phyloP scores from a whole-genome alignment of 2,329 filamentous ascomycete species.

The Pyricularia grisea region DNA sequence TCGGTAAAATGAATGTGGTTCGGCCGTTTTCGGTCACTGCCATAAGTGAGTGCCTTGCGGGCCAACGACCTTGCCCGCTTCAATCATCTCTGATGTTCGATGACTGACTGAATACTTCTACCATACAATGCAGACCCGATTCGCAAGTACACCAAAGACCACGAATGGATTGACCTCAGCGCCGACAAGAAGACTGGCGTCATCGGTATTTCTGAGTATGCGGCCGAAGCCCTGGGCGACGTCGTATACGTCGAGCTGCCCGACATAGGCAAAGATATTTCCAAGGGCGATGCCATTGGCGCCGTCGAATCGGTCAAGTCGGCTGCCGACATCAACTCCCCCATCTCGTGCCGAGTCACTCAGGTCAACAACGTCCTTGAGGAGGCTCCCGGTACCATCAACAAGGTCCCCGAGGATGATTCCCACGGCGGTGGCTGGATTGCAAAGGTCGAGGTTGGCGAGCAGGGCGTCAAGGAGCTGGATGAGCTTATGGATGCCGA shows the following conservation, averaged over 20 bases:
- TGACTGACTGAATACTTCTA: no score
- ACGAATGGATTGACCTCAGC: constrained; percentile 94
- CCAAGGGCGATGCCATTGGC: constrained; percentile 75
- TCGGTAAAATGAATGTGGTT: constrained; percentile 11
- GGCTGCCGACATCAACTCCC: constrained; percentile 93
- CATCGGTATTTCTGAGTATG: constrained; percentile 83
- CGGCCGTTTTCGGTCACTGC: constrained; percentile 37
- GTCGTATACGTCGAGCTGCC: constrained; percentile 97
- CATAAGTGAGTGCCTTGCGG: constrained; percentile 25
- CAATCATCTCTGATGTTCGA: background rate
- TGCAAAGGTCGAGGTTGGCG: constrained; percentile 71
- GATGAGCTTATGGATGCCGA: constrained; percentile 68
- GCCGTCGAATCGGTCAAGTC: constrained; percentile 98
- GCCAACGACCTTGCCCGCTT: background rate
- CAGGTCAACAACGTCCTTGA: constrained; percentile 68
- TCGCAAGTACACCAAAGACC: constrained; percentile 91
- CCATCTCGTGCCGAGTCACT: constrained; percentile 67
- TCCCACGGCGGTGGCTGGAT: constrained; percentile 79
- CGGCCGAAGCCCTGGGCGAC: constrained; percentile 84
- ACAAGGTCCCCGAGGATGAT: constrained; percentile 77
- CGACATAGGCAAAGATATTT: constrained; percentile 55
- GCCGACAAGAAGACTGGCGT: constrained; percentile 73
- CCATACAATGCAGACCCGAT: constrained; percentile 37
- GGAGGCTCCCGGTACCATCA: constrained; percentile 80
- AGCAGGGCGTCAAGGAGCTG: constrained; percentile 55